These are phyloP conservation scores for Cudoniella acicularis DNA, from an alignment of 495 filamentous ascomycete species.

Conservation along the genomic window DNA sequence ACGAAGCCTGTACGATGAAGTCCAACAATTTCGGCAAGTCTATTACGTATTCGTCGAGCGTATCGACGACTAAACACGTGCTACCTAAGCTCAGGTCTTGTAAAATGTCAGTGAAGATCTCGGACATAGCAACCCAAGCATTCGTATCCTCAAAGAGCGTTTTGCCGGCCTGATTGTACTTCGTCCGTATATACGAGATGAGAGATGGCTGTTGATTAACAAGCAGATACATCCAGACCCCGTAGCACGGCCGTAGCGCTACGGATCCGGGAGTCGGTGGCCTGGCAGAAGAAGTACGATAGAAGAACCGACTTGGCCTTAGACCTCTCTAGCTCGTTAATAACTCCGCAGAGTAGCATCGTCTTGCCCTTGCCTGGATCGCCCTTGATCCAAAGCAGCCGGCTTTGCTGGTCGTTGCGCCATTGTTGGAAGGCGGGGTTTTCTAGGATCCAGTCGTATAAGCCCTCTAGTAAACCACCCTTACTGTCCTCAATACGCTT, in stretches of 20 bases:
- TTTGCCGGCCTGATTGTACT: constrained; percentile 28
- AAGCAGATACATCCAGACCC: constrained; percentile 33
- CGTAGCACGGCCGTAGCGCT: constrained; percentile 31
- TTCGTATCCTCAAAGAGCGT: constrained; percentile 32
- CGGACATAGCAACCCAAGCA: constrained; percentile 26
- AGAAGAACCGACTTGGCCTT: constrained; percentile 15
- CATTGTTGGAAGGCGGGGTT: not conserved
- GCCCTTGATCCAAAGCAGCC: constrained; percentile 41
- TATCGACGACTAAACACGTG: constrained; percentile 41
- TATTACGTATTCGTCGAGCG: constrained; percentile 43
- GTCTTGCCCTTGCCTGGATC: constrained; percentile 41
- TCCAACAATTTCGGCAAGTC: constrained; percentile 20
- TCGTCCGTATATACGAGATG: constrained; percentile 28
- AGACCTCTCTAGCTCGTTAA: constrained; percentile 28
- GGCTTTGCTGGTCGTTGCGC: not conserved
- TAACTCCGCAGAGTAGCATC: constrained; percentile 37
- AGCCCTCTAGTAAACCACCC: constrained; percentile 2
- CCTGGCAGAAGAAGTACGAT: constrained; percentile 48
- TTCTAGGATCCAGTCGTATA: not conserved
- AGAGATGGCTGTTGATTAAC: constrained; percentile 32
- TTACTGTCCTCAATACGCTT: constrained; percentile 2
- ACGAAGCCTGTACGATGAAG: constrained; percentile 3
- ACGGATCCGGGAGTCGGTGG: constrained; percentile 29
- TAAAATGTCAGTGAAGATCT: constrained; percentile 32
- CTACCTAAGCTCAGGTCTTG: constrained; percentile 23